Base-by-base conservation (phyloP, 768 basidiomycete genomes). In the Lactarius trivialis region DNA sequence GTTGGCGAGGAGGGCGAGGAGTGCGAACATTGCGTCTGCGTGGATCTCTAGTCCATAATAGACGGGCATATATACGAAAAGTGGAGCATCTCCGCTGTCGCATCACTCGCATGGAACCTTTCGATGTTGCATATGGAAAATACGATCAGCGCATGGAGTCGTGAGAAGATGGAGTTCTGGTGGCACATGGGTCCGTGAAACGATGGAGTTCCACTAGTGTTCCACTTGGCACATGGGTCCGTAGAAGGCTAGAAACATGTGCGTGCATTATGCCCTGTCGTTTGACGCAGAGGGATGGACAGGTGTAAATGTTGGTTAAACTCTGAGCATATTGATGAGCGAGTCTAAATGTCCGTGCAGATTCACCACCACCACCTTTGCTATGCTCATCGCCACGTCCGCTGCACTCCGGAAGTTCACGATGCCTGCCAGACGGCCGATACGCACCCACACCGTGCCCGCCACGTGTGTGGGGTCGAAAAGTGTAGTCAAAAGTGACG, bases 381-480 rank as follows among this genome's bases (percentile, higher is more conserved):
- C n/a, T n/a, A n/a, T n/a, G n/a, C n/a, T n/a, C n/a, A n/a, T n/a
- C n/a, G n/a, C n/a, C n/a, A 93, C 88, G 69, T 97, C 93, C 71
- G 98, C 95, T 1, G 91, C 83, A 58, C 81, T 86, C 67, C 85
- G 84, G 80, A 99, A 99, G 71, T 79, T 88, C 60, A 99, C 84
- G 58, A 98, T 82, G 4, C 93, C 95, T 3, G 88, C 80, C 55
- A 94, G 94, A 60, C 97, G 84, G 74, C 98, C 96, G 66, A 93
- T 86, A 55, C 93, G 86, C 32, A 97, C 97, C 85, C 91, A 96
- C 48, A 99, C 85, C 8, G 90, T 91, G 62, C 91, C 91, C 30
- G 89, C 89, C 34, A 94, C 91, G 8, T 91, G 81, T 69, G 87
- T 81, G 24, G 98, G 85, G 73, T 97, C 94, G 52, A 99, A 87